Evolutionary conservation across 768 basidiomycete genomes (phyloP).

Genomic region (Mycena olivaceomarginata): DNA sequence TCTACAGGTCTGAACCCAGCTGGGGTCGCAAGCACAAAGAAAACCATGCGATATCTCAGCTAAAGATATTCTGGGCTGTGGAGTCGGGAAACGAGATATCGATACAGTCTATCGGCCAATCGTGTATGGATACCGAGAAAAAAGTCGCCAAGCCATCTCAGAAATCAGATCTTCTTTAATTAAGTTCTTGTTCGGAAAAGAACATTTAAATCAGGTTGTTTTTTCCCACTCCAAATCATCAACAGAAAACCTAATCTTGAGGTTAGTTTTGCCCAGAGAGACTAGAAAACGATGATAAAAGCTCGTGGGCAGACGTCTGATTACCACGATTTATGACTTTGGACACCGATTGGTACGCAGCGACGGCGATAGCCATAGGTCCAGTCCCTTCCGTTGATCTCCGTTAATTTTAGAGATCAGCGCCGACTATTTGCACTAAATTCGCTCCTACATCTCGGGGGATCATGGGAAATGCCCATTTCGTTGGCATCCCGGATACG

Average conservation of each 20-base stretch:
- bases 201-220: background rate
- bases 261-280: slow-evolving; percentile 4
- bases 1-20: no score
- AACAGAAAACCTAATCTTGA: slow-evolving; percentile 7
- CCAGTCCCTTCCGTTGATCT: slow-evolving; percentile 7
- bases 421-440: slow-evolving; percentile 4
- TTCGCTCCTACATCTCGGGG: slow-evolving; percentile 6
- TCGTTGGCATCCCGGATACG: slow-evolving; percentile 6
- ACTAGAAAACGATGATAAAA: slow-evolving; percentile 11
- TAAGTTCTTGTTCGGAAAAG: background rate
- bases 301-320: slow-evolving; percentile 5
- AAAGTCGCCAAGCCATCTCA: background rate
- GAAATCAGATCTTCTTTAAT: background rate
- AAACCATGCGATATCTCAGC: no score
- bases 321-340: background rate
- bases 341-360: background rate
- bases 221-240: slow-evolving; percentile 13
- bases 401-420: slow-evolving; percentile 25
- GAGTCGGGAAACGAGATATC: background rate
- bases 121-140: background rate
- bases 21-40: no score
- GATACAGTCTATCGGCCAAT: background rate
- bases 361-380: background rate
- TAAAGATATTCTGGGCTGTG: background rate
- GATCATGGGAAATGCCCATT: slow-evolving; percentile 17